phyloP scores from a whole-genome alignment of 495 filamentous ascomycete genomes.

The Collariella sp. region DNA sequence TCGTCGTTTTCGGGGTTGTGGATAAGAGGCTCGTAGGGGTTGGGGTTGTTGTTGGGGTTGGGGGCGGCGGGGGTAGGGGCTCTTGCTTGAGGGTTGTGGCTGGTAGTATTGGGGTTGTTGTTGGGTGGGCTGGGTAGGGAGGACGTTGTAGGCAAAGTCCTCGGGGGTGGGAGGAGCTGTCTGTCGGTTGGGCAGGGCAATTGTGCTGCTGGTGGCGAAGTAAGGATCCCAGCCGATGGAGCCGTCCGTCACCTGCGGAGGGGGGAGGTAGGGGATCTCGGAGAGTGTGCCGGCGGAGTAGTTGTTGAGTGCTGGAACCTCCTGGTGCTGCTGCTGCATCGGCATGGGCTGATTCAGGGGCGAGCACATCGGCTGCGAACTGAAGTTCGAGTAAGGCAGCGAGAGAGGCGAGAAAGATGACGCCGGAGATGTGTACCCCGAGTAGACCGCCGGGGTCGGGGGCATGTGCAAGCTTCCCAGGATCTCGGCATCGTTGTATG shows the following conservation, averaged over 20 bases:
- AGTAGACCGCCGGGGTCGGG: constrained; percentile 35
- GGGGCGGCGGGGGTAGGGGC: background rate
- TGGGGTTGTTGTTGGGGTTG: background rate
- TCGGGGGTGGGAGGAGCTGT: constrained; percentile 56
- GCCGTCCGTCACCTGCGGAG: constrained; percentile 11
- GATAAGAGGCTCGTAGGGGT: background rate
- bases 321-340: background rate
- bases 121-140: constrained; percentile 23
- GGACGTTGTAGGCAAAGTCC: constrained; percentile 40
- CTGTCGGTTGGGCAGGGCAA: constrained; percentile 23
- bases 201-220: constrained; percentile 17
- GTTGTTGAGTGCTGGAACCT: background rate
- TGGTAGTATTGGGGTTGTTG: background rate
- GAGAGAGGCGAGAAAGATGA: constrained; percentile 35
- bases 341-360: constrained; percentile 7
- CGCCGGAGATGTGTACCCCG: constrained; percentile 40
- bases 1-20: constrained; percentile 36
- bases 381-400: constrained; percentile 25
- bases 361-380: constrained; percentile 18
- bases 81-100: background rate
- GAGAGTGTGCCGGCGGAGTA: constrained; percentile 1
- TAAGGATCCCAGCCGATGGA: constrained; percentile 36
- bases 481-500: constrained; percentile 31
- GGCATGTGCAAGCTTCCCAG: constrained; percentile 33
- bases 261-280: constrained; percentile 14